phyloP scores from a whole-genome alignment of 805 yeast species.

The Naumovozyma castellii region DNA sequence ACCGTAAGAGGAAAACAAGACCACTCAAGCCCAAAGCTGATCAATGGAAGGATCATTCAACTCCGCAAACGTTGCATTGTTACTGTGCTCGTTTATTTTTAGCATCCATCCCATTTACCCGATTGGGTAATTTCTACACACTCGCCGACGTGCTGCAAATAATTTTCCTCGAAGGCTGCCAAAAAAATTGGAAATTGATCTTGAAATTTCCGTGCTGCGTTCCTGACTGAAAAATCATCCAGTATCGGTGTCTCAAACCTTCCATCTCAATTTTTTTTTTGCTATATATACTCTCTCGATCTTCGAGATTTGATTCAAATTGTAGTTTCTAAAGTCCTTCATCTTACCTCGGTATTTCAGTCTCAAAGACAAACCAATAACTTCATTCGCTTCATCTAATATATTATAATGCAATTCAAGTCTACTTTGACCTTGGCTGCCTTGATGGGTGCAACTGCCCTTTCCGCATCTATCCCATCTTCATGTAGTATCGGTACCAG shows the following conservation, averaged over 20 bases:
- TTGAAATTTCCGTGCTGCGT: no score
- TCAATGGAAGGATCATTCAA: no score
- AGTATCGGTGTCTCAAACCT: background rate
- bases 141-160: no score
- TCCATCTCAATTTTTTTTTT: background rate
- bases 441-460: background rate
- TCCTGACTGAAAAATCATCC: background rate
- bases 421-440: conserved; percentile 1
- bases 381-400: background rate
- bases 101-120: background rate
- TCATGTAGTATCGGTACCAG: conserved; percentile 55
- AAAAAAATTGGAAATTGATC: no score
- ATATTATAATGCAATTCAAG: conserved; percentile 2
- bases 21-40: no score
- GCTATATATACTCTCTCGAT: background rate
- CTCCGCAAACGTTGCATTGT: no score
- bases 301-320: background rate
- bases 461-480: conserved; percentile 34
- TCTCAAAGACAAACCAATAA: no score
- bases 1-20: no score
- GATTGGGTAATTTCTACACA: background rate
- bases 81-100: background rate
- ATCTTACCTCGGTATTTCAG: no score
- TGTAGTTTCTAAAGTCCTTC: background rate
- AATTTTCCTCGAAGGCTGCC: no score